Evolutionary conservation across 78 protist genomes (phyloP).

Genomic region (Chrysochromulina tobinii): DNA sequence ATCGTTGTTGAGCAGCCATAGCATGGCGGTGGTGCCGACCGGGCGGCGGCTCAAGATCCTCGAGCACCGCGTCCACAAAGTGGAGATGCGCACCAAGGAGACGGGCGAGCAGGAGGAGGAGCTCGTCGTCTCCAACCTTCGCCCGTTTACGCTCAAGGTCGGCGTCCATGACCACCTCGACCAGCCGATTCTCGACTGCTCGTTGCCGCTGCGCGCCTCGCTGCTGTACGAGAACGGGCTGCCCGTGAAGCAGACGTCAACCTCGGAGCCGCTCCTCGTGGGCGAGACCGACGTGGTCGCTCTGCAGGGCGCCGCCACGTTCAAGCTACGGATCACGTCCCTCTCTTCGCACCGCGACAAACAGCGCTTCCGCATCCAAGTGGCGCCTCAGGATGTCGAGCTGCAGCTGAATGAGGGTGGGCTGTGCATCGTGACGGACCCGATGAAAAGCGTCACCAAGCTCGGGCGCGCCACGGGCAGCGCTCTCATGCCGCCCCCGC

Average conservation of each 20-base stretch:
- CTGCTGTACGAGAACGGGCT: conserved; percentile 14
- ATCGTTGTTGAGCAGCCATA: no score
- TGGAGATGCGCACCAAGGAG: background rate
- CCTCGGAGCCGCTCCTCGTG: background rate
- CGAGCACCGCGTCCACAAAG: conserved; percentile 16
- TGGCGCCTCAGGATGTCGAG: background rate
- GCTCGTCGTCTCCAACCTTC: background rate
- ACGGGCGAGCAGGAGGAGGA: background rate
- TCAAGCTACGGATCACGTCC: conserved; percentile 27
- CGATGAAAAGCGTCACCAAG: conserved; percentile 16
- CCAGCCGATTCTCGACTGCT: background rate
- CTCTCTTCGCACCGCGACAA: background rate
- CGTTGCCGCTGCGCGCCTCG: conserved; percentile 7
- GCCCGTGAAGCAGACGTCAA: background rate
- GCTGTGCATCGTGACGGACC: background rate
- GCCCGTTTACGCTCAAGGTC: background rate
- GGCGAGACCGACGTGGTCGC: conserved; percentile 9
- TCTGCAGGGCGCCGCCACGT: background rate
- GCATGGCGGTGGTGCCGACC: no score
- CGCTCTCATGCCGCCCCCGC: background rate
- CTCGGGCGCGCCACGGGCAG: background rate
- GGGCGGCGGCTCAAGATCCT: background rate
- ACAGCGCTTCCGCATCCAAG: background rate
- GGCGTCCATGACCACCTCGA: background rate
- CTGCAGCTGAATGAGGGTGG: background rate